A percentile compares a stretch with the other conserved stretches of the same genome.
phyloP scores from a whole-genome alignment of 176 grass and related monocot species.

The Coix lacrymajobi region DNA sequence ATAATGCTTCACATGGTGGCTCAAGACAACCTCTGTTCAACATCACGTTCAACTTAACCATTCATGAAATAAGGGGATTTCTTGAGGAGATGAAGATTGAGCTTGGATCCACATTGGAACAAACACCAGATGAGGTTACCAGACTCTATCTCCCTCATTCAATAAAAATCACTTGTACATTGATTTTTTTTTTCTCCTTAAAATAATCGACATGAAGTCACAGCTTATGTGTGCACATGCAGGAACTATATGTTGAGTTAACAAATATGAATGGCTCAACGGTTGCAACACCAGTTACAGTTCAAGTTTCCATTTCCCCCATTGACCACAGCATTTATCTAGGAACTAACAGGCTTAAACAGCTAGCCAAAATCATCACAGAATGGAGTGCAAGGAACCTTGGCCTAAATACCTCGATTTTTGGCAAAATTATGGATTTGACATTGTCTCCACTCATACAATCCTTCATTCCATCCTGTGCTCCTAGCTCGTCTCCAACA shows the following conservation, averaged over 20 bases:
- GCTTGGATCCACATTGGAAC: conserved; percentile 8
- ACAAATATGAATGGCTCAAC: conserved; percentile 55
- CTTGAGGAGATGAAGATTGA: conserved; percentile 1
- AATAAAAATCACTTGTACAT: background rate
- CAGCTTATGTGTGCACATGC: conserved; percentile 2
- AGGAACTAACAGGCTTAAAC: conserved; percentile 3
- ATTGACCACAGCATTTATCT: background rate
- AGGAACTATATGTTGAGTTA: conserved; percentile 22
- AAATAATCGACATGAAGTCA: conserved; percentile 13
- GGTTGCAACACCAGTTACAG: conserved; percentile 26
- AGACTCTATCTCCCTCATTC: conserved; percentile 1
- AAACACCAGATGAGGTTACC: conserved; percentile 15
- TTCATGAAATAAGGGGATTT: conserved; percentile 15
- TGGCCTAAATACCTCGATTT: conserved; percentile 27
- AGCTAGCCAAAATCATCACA: conserved; percentile 25
- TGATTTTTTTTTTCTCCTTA: background rate
- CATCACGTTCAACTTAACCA: conserved; percentile 18
- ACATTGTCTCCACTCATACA: conserved; percentile 23
- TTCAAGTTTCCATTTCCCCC: conserved; percentile 18
- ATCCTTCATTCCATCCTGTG: background rate
- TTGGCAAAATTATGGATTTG: conserved; percentile 31
- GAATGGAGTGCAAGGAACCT: conserved; percentile 26
- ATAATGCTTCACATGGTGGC: background rate
- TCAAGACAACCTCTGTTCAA: conserved; percentile 17
- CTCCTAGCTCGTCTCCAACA: conserved; percentile 16